These are phyloP conservation scores for Komagataella mondaviorum DNA, from an alignment of 805 yeast genomes.

Conservation along the genomic window DNA sequence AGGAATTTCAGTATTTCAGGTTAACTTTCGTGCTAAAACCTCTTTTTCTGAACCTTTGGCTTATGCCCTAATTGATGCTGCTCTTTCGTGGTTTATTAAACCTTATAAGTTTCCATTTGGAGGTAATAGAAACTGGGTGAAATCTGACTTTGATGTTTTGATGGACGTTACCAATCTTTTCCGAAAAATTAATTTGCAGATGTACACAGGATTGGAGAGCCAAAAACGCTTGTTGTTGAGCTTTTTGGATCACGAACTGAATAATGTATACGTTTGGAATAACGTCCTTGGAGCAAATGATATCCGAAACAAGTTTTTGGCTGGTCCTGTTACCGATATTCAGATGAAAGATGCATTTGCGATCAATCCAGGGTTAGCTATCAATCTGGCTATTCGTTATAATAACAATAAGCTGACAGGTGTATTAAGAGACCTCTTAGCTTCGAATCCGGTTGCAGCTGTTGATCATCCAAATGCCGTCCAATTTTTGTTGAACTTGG, in stretches of 20 bases:
- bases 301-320: constrained; percentile 21
- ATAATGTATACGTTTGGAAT: constrained; percentile 66
- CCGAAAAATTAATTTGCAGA: constrained; percentile 10
- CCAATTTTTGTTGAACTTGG: constrained; percentile 27
- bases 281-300: constrained; percentile 38
- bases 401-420: constrained; percentile 23
- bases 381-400: constrained; percentile 52
- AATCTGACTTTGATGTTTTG: constrained; percentile 52
- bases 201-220: constrained; percentile 19
- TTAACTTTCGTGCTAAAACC: constrained; percentile 26
- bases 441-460: constrained; percentile 45
- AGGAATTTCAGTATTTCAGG: constrained; percentile 48
- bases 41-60: constrained; percentile 29
- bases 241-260: constrained; percentile 67
- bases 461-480: constrained; percentile 45
- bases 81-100: constrained; percentile 66
- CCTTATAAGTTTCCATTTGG: constrained; percentile 71
- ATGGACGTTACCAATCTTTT: constrained; percentile 30
- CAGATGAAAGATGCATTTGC: constrained; percentile 45
- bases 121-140: constrained; percentile 57
- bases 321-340: constrained; percentile 21
- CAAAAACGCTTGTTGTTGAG: constrained; percentile 43
- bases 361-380: constrained; percentile 61
- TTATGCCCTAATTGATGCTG: constrained; percentile 44
- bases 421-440: constrained; percentile 29